Conservation (phyloP, 768 basidiomycete genomes). For the Boletus rubescentipes region DNA sequence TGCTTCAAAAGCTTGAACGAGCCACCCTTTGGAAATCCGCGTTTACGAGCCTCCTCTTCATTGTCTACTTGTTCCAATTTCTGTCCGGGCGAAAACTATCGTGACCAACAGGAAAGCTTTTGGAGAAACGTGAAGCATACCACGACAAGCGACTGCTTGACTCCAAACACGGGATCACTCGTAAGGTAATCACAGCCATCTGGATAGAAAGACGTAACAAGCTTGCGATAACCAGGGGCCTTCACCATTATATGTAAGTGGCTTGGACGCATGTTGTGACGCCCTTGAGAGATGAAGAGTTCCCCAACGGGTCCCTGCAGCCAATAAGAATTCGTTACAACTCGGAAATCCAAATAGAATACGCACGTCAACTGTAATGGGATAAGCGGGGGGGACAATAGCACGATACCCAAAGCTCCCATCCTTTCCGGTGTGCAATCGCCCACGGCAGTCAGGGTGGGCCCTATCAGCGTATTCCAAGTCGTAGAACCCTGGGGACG, state of each 20-base stretch:
- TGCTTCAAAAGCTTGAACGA: slow-evolving; percentile 48
- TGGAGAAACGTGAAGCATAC: slow-evolving; percentile 41
- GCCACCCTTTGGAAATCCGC: slow-evolving; percentile 44
- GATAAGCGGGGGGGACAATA: slow-evolving; percentile 64
- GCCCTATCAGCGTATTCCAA: slow-evolving; percentile 55
- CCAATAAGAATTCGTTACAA: slow-evolving; percentile 1
- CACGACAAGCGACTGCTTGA: slow-evolving; percentile 73
- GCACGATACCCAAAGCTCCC: slow-evolving; percentile 72
- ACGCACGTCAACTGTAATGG: slow-evolving; percentile 70
- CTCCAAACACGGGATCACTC: slow-evolving; percentile 81
- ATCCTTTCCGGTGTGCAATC: slow-evolving; percentile 55
- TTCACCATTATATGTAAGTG: slow-evolving; percentile 76
- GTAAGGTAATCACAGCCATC: slow-evolving; percentile 63
- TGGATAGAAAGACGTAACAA: slow-evolving; percentile 74
- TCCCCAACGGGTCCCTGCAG: slow-evolving; percentile 67
- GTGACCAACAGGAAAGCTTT: background rate
- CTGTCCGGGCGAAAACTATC: slow-evolving; percentile 32
- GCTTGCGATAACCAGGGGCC: slow-evolving; percentile 69
- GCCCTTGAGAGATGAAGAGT: slow-evolving; percentile 51
- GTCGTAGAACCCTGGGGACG: slow-evolving; percentile 33
- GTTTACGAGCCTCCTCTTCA: slow-evolving; percentile 50
- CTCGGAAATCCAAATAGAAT: slow-evolving; percentile 11
- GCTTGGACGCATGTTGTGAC: slow-evolving; percentile 78
- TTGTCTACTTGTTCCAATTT: slow-evolving; percentile 54
- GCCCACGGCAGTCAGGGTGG: slow-evolving; percentile 72